Base-by-base conservation (phyloP, 768 basidiomycete species). In the Trametes maxima region DNA sequence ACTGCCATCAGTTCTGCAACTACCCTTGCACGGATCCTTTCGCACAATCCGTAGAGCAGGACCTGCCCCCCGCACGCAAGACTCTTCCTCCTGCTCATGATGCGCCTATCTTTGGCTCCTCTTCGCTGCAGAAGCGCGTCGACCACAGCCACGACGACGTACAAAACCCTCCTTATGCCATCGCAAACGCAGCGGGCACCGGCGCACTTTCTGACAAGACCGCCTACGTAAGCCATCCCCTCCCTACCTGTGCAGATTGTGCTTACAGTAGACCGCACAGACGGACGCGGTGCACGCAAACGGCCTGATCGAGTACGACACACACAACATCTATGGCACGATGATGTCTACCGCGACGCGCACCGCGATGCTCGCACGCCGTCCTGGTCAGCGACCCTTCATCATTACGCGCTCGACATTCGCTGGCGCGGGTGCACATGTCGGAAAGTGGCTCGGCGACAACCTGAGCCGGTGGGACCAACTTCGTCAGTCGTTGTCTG, bases 391-490 rank as follows among this genome's bases (percentile, higher is more conserved):
- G 40, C 81, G 85, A 0, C 80, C 87, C 2, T 75, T 89, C 39
- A 78, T 89, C 67, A 88, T 89, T 66, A 90, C 88, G 0, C 86
- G 88, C 24, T 89, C 87, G 11, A 89, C 88, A 1, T 89, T 87
- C 64, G 85, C 85, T 1, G 88, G 88, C 42, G 86, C 87, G 2
- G 88, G 88, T 5, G 70, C 73, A 24, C 78, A 82, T 55, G 86
- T 87, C n/a, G 86, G 87, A 13, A 89, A 90, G 71, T 89, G 88
- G 88, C 77, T 89, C 1, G 88, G 88, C 2, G 86, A 89, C 71
- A 88, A 88, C 63, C 62, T 86, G 59, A 83, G 82, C 60, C 58
- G 68, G 2, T 88, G 86, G 86, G 76, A 74, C 0, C 82, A 88
- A 51, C 89, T 89, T 67, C 75, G 82, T 14, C 67, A 71, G 46